Evolutionary conservation across 1,139 yeast genomes (phyloP).

Genomic region (Pneumocystis canis): DNA sequence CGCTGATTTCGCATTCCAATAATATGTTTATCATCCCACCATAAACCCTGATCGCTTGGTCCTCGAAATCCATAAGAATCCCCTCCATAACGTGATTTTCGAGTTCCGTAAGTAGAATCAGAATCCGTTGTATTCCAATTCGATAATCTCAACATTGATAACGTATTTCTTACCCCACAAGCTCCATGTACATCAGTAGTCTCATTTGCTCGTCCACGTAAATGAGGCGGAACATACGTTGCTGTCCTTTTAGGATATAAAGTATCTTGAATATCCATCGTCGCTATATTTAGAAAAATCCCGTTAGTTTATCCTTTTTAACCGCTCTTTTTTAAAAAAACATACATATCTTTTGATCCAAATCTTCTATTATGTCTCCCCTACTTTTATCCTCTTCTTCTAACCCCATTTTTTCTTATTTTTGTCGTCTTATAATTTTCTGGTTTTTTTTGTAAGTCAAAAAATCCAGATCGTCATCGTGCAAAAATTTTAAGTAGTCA

Average conservation of each 20-base stretch:
- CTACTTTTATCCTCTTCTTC: background rate
- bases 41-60: conserved; percentile 37
- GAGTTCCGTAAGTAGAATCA: background rate
- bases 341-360: background rate
- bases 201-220: conserved; percentile 11
- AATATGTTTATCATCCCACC: conserved; percentile 77
- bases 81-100: background rate
- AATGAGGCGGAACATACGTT: conserved; percentile 1
- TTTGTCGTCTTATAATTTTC: background rate
- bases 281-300: background rate
- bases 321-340: background rate
- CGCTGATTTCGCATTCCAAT: conserved; percentile 64
- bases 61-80: background rate
- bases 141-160: background rate
- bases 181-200: background rate
- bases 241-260: background rate
- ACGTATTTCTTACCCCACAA: background rate
- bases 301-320: background rate
- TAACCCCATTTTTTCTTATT: background rate
- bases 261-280: background rate
- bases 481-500: background rate
- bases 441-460: background rate
- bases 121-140: background rate
- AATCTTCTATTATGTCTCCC: background rate
- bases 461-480: background rate